Evolutionary conservation across 192 early-diverging fungal genomes (phyloP), one percentile per base, ranked within the genome.

Genomic region (Gamsiella multidivaricata): DNA sequence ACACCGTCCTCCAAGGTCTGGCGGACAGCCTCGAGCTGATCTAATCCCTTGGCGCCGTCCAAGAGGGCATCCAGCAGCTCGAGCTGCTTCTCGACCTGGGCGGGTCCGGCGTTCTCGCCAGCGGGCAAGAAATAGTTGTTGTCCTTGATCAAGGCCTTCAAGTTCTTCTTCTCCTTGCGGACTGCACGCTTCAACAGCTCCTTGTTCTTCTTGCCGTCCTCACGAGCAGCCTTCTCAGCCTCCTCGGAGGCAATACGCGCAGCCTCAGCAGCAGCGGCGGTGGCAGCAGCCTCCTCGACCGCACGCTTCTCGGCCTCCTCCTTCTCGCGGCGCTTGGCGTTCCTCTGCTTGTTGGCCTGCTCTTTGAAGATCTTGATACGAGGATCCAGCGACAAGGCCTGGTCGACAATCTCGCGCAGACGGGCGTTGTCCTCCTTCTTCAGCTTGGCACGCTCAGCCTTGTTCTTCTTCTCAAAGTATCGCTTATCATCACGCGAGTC

Each of bases 371-470:
- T 65, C 55, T 84, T 85, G 84, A 98, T 95, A 62, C 98, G 93
- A 51, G 97, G 97, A 82, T 99, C 98, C 33, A 87, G 45, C 65
- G 85, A 84, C 56, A 97, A 73, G 41, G 95, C 95, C 32, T 89
- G 87, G 67, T 96, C 82, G 36, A 97, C 94, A 57, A 98, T 82
- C 50, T 87, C 87, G 75, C 88, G 90, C 26, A 98, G 70, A 67
- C 98, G 91, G 64, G 91, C 86, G 80, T 90, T 97, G 86, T 99
- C 98, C 81, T 98, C 96, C 88, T 98, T 99, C 93, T 99, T 99
- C 64, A 86, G 88, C 73, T 91, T 90, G 43, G 92, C 88, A 42
- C 98, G 91, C 80, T 93, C 92, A 81, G 94, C 92, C 82, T 89
- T 88, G 91, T 99, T 99, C 89, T 97, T 96, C 71, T 88, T 85